These are phyloP conservation scores for Byssochlamys sp. DNA, from an alignment of 2,329 filamentous ascomycete genomes.

Conservation along the genomic window DNA sequence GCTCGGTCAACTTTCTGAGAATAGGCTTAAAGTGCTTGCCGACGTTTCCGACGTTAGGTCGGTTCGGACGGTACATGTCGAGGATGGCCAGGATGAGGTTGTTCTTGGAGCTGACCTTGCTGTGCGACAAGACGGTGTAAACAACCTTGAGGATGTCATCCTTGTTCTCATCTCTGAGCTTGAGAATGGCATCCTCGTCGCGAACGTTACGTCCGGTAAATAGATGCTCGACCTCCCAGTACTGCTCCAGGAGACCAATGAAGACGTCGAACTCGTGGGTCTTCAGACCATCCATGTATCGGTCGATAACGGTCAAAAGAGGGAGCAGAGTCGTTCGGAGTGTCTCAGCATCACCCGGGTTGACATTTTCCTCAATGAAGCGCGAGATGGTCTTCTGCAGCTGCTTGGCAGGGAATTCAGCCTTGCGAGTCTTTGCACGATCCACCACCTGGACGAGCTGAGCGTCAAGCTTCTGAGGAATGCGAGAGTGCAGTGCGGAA, in stretches of 20 bases:
- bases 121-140: conserved; percentile 84
- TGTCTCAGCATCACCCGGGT: conserved; percentile 60
- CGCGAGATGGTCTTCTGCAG: conserved; percentile 73
- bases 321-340: conserved; percentile 66
- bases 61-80: conserved; percentile 90
- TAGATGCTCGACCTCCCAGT: conserved; percentile 71
- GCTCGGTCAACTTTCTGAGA: conserved; percentile 77
- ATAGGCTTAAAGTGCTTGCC: conserved; percentile 75
- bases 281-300: conserved; percentile 81
- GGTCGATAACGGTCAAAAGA: conserved; percentile 64
- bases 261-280: conserved; percentile 79
- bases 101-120: conserved; percentile 85
- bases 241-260: conserved; percentile 66
- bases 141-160: conserved; percentile 79
- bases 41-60: conserved; percentile 77
- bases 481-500: conserved; percentile 90
- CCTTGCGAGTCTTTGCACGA: conserved; percentile 62
- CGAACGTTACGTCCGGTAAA: conserved; percentile 78
- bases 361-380: conserved; percentile 80
- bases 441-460: conserved; percentile 79
- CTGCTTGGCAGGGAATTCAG: conserved; percentile 86
- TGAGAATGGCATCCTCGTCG: conserved; percentile 87
- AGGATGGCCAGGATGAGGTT: conserved; percentile 83
- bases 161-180: conserved; percentile 91
- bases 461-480: conserved; percentile 84